Evolutionary conservation across 129 eudicot species (phyloP), one percentile per base, ranked within the genome.

Genomic region (Solidago caesia): DNA sequence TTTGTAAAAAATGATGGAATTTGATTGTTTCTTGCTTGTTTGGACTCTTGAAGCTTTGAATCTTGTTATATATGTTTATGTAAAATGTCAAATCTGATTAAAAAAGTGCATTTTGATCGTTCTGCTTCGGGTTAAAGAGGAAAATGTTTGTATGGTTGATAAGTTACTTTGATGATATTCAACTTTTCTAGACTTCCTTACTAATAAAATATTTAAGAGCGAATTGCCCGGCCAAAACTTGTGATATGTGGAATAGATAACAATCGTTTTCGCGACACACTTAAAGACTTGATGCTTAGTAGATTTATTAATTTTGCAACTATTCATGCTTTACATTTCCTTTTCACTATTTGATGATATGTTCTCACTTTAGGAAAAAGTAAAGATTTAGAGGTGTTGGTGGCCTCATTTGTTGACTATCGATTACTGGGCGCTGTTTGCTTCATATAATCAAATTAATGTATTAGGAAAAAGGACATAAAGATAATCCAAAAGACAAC

Each of bases 401-500:
- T 73, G 78, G 81, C 69, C 70, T 78, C 77, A 68, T 63, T 78
- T 74, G 86, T 82, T 82, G 86, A 82, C 83, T 78, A 51, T 74
- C 44, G 8, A 25, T n/a, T 56, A 65, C 48, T 43, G 12, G 57
- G 68, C 39, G 48, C 64, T 5, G 42, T 71, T 27, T 76, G 66
- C 70, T 27, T 65, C 69, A 26, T 73, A 66, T 73, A 66, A 73
- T 72, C 61, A 42, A 56, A 58, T 33, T 57, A 12, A 57, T 73
- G 52, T 46, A 33, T 67, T 59, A 73, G 46, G 66, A 77, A 77
- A 82, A 29, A 82, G 7, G 85, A 68, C 84, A 10, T 13, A 64
- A 46, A 29, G 58, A 41, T 76, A 70, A 25, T 63, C 68, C 66
- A 2, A 70, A 52, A 15, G 70, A 77, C 33, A 53, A 64, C 74